These are phyloP conservation scores for Vitis riparia DNA, from an alignment of 164 flowering plant genomes.

Conservation along the genomic window DNA sequence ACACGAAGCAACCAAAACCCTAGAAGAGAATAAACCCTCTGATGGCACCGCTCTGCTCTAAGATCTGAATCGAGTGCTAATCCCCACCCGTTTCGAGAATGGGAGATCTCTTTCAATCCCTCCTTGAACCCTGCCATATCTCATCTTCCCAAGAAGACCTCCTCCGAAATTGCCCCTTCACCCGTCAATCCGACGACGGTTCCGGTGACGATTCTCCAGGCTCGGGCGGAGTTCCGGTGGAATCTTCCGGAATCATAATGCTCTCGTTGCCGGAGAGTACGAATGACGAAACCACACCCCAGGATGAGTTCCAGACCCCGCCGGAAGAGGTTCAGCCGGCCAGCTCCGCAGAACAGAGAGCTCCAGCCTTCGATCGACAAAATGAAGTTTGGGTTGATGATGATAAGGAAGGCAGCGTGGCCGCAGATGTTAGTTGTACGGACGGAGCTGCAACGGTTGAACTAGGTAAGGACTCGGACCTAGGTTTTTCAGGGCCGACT, in stretches of 20 bases:
- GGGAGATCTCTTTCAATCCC: constrained; percentile 12
- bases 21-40: no score
- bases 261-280: constrained; percentile 23
- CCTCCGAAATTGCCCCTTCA: constrained; percentile 8
- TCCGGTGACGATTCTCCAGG: not conserved
- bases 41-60: no score
- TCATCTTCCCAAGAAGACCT: constrained; percentile 25
- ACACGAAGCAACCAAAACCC: no score
- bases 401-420: not conserved
- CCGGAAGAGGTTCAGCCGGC: constrained; percentile 12
- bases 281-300: not conserved
- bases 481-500: constrained; percentile 9
- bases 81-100: no score
- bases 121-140: constrained; percentile 8
- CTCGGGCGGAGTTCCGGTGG: constrained; percentile 8
- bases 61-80: no score
- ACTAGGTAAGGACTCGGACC: constrained; percentile 24
- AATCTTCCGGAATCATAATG: constrained; percentile 16
- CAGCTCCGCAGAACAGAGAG: not conserved
- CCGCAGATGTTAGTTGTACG: constrained; percentile 3
- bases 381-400: not conserved
- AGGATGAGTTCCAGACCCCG: constrained; percentile 27
- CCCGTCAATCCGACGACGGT: not conserved
- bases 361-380: not conserved
- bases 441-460: constrained; percentile 7